Percentiles rank a stretch among this genome's conserved stretches.
Conservation (phyloP, 169 alveolate genomes). For the Fabrea salina region DNA sequence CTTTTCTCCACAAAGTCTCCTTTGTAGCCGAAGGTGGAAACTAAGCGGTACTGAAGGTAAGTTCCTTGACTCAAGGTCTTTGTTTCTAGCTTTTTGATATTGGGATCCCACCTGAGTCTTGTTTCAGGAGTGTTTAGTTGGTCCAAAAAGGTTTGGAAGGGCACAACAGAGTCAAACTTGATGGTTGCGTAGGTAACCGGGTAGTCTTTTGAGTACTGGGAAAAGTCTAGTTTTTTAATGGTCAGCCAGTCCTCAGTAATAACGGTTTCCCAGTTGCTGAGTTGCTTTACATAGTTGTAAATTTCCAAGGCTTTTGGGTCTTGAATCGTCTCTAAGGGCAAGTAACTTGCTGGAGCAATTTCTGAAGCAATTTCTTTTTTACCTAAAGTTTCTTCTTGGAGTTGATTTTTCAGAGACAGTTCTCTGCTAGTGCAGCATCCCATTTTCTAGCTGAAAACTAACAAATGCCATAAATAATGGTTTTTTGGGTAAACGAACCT, state of each 20-base stretch:
- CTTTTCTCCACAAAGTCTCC: constrained; percentile 9
- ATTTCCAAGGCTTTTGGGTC: too few relatives aligned
- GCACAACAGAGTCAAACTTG: neutral
- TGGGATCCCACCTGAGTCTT: neutral
- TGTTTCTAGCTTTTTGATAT: neutral
- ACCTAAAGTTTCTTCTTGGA: too few relatives aligned
- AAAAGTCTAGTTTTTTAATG: neutral
- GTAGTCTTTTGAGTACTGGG: neutral
- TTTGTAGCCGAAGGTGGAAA: neutral
- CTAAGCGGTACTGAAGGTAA: neutral
- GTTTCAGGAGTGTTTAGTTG: neutral
- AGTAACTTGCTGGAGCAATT: too few relatives aligned
- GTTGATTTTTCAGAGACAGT: too few relatives aligned
- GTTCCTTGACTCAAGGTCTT: neutral
- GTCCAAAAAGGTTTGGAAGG: neutral
- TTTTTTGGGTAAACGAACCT: too few relatives aligned
- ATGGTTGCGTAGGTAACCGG: neutral
- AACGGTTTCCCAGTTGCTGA: neutral
- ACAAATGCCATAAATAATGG: too few relatives aligned
- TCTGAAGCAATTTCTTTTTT: too few relatives aligned
- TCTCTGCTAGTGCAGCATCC: too few relatives aligned
- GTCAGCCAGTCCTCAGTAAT: neutral
- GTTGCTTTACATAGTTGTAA: too few relatives aligned
- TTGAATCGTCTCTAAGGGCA: too few relatives aligned
- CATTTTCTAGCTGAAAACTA: too few relatives aligned